These are phyloP conservation scores for Ogataea pini DNA, from an alignment of 805 yeast species.

Conservation along the genomic window DNA sequence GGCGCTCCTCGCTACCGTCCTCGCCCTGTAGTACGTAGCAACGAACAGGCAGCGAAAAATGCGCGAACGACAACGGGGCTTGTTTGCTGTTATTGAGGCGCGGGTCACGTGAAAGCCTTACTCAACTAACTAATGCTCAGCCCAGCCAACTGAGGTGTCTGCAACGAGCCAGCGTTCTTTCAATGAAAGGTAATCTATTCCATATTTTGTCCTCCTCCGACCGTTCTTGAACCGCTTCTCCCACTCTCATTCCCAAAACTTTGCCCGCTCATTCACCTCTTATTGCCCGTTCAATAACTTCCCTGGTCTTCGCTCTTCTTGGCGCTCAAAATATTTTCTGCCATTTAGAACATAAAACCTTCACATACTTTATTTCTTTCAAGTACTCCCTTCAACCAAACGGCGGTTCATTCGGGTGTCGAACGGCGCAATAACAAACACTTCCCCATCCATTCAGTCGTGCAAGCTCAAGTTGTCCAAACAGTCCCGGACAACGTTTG, in stretches of 20 bases:
- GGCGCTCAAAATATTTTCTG: slow-evolving; percentile 3
- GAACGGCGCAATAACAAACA: neutral
- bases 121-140: too few species aligned
- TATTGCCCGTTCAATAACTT: neutral
- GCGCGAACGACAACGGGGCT: neutral
- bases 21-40: too few species aligned
- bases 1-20: too few species aligned
- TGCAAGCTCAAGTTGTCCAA: too few species aligned
- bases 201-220: too few species aligned
- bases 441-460: neutral
- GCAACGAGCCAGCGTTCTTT: too few species aligned
- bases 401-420: slow-evolving; percentile 3
- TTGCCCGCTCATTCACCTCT: neutral
- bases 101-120: neutral
- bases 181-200: too few species aligned
- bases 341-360: slow-evolving; percentile 1
- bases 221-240: too few species aligned
- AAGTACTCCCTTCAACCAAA: neutral
- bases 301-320: neutral
- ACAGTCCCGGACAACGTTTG: neutral
- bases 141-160: too few species aligned
- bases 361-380: neutral
- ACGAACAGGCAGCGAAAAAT: too few species aligned
- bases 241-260: neutral
- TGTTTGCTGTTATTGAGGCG: neutral